Evolutionary conservation across 2,329 filamentous ascomycete species (phyloP).

Genomic region (Graphilbum sp.): DNA sequence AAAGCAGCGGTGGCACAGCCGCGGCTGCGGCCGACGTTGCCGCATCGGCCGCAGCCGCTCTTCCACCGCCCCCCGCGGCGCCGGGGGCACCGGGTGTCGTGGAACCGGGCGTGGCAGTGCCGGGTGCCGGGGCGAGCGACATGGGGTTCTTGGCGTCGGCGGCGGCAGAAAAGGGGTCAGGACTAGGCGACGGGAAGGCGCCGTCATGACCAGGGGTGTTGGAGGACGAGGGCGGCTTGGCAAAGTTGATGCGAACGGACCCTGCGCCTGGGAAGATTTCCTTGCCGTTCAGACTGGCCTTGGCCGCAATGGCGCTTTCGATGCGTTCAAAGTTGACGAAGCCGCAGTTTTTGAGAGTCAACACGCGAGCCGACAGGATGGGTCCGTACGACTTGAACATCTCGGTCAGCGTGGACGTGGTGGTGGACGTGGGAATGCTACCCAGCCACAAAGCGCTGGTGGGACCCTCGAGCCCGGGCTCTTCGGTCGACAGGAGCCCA

Average conservation of each 20-base stretch:
- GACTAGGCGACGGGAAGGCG: conserved; percentile 77
- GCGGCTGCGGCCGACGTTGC: neutral
- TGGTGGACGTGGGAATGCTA: conserved; percentile 93
- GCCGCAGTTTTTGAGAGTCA: conserved; percentile 97
- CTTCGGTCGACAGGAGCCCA: conserved; percentile 54
- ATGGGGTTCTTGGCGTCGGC: conserved; percentile 19
- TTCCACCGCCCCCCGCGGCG: neutral
- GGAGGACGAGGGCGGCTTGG: conserved; percentile 82
- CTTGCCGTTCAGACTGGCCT: conserved; percentile 78
- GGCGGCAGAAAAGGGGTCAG: conserved; percentile 63
- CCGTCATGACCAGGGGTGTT: conserved; percentile 81
- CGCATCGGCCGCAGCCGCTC: neutral
- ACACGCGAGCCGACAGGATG: conserved; percentile 78
- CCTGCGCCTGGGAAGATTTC: conserved; percentile 97
- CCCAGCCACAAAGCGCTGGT: conserved; percentile 94
- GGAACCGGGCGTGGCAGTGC: conserved; percentile 10
- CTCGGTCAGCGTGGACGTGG: conserved; percentile 81
- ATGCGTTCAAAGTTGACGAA: conserved; percentile 94
- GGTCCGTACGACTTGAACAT: conserved; percentile 91
- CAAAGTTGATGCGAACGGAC: conserved; percentile 89
- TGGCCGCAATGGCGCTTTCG: conserved; percentile 81
- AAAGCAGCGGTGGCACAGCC: neutral
- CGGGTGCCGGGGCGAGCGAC: conserved; percentile 10
- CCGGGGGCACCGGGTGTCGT: neutral
- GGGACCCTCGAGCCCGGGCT: conserved; percentile 69